Percentiles rank a stretch among this genome's conserved stretches.
Evolutionary conservation across 345 rosid species (phyloP).

Genomic region (Geranium rotundifolium): DNA sequence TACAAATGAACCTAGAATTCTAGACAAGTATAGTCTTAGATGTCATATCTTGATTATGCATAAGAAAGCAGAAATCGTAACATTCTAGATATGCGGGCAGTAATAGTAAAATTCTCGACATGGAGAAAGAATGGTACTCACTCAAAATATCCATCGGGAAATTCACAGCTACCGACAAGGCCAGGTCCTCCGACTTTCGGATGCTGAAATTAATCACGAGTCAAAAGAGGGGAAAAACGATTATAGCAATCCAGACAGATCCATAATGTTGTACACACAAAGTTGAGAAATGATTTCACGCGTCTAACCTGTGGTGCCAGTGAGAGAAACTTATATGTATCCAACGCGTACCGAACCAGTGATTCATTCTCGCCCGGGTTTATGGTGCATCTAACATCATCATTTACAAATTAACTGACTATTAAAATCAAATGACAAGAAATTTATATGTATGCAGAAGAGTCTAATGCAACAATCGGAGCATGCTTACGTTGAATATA

Average conservation of each 20-base stretch:
- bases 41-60: not conserved
- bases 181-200: conserved; percentile 95
- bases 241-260: not conserved
- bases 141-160: conserved; percentile 73
- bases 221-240: not conserved
- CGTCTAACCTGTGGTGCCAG: conserved; percentile 70
- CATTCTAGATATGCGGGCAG: not conserved
- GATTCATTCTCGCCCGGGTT: conserved; percentile 97
- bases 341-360: conserved; percentile 83
- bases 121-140: conserved; percentile 26
- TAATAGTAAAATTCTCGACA: too few relatives aligned
- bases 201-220: conserved; percentile 31
- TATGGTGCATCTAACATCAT: conserved; percentile 60
- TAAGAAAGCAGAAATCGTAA: not conserved
- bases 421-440: too few relatives aligned
- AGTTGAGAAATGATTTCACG: not conserved
- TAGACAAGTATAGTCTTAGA: not conserved
- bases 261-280: not conserved
- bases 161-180: conserved; percentile 60
- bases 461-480: not conserved
- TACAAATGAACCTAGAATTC: not conserved
- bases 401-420: not conserved
- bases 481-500: conserved; percentile 83
- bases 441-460: too few relatives aligned
- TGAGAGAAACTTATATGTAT: conserved; percentile 67